Evolutionary conservation across 306 rosid species (phyloP), one percentile per base, ranked within the genome.

Genomic region (Vigna unguiculata): DNA sequence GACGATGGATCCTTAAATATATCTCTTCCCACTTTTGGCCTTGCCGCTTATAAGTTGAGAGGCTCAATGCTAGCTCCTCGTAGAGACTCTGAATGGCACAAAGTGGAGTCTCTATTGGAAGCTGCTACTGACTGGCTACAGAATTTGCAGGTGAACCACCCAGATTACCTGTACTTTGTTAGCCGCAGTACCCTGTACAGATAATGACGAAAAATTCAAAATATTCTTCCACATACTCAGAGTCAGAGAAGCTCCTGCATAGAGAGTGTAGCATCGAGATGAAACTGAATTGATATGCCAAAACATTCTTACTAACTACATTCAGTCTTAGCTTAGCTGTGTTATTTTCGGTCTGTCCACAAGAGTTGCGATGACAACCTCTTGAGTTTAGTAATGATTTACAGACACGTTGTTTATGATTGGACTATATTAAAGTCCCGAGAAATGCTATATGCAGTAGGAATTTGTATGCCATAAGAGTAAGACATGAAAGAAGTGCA

Each of bases 1-100:
- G 76, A 69, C 4, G 73, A 58, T 46, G 40, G 32, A 72, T 66
- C 72, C 4, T 19, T 64, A 54, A 83, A 81, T 63, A 68, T 81
- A 10, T 63, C 88, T 69, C 59, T 90, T 67, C 86, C 87, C 7
- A 60, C 78, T 79, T 90, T 90, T 75, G 91, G 79, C 72, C 87
- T 90, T 62, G 89, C 92, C 36, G 79, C 90, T 59, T 88, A 83
- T 60, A 90, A 90, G 86, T 69, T 85, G 80, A 86, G 76, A 69
- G 88, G 89, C 55, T 86, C 95, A 24, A 71, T 87, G 71, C 81
- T 88, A 74, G 68, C 79, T 30, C 84, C 86, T 17, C 65, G 63
- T 63, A 85, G 70, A 55, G 75, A 77, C 20, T 66, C 71, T 57
- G 91, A 90, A 71, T 78, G 76, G 73, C 82, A 72, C 64, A 79